These are phyloP conservation scores for Ustilago tritici DNA, from an alignment of 1,284 basidiomycete species.

Conservation along the genomic window DNA sequence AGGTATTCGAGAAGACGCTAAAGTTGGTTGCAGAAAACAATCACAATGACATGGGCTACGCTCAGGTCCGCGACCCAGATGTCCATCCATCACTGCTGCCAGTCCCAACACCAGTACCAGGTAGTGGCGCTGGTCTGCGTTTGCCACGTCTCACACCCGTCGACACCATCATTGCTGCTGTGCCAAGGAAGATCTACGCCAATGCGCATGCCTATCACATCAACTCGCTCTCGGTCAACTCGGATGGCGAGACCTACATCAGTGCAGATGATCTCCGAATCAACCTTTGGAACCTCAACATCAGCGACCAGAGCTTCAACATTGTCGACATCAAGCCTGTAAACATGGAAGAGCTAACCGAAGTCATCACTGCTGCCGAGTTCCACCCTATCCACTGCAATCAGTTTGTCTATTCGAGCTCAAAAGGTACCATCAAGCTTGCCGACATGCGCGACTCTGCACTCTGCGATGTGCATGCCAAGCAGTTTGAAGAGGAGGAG, in stretches of 20 bases:
- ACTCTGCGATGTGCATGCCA: slow-evolving; percentile 94
- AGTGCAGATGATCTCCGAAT: slow-evolving; percentile 96
- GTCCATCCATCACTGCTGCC: slow-evolving; percentile 58
- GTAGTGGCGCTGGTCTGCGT: slow-evolving; percentile 59
- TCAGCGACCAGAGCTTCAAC: slow-evolving; percentile 99
- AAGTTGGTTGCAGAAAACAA: slow-evolving; percentile 98
- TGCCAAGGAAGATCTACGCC: slow-evolving; percentile 97
- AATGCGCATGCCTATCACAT: slow-evolving; percentile 99
- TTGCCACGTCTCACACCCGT: slow-evolving; percentile 80
- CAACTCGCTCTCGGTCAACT: slow-evolving; percentile 99
- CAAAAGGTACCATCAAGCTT: slow-evolving; percentile 99
- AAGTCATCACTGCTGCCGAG: slow-evolving; percentile 99
- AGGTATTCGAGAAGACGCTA: slow-evolving; percentile 98
- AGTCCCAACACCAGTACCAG: slow-evolving; percentile 49
- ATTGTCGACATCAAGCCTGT: slow-evolving; percentile 99
- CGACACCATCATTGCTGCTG: slow-evolving; percentile 98
- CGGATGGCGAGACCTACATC: slow-evolving; percentile 99
- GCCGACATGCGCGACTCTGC: slow-evolving; percentile 99
- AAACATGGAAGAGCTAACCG: slow-evolving; percentile 99
- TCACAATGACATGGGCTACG: slow-evolving; percentile 74
- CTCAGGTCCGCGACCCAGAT: slow-evolving; percentile 42
- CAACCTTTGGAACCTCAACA: slow-evolving; percentile 98
- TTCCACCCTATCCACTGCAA: slow-evolving; percentile 99
- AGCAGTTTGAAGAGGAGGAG: slow-evolving; percentile 86
- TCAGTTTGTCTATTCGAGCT: slow-evolving; percentile 99